phyloP scores from a whole-genome alignment of 768 basidiomycete genomes.

The Trametopsis cervina region DNA sequence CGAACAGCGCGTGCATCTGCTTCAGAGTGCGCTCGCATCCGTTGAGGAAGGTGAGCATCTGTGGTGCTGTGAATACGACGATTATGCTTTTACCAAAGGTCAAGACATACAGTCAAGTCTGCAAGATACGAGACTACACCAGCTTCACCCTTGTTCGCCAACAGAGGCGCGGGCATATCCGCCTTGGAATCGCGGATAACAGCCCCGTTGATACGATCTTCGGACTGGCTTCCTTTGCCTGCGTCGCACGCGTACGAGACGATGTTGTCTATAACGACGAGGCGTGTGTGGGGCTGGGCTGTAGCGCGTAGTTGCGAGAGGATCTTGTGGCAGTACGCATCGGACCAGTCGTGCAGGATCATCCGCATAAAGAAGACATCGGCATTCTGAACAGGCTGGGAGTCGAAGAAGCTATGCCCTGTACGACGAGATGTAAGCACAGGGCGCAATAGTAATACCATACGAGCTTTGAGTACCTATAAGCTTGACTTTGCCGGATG shows the following conservation, averaged over 20 bases:
- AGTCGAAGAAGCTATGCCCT: constrained; percentile 23
- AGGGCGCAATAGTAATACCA: neutral
- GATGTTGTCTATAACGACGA: constrained; percentile 21
- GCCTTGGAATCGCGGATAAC: neutral
- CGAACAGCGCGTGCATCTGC: neutral
- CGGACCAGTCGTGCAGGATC: constrained; percentile 30
- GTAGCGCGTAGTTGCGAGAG: constrained; percentile 20
- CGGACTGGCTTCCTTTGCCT: constrained; percentile 4
- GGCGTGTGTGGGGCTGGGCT: constrained; percentile 18
- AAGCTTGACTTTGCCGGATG: constrained; percentile 1
- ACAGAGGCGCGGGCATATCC: constrained; percentile 10
- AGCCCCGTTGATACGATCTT: constrained; percentile 1
- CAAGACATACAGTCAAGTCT: constrained; percentile 2
- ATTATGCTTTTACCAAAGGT: neutral
- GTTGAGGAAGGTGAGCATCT: constrained; percentile 7
- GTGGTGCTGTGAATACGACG: neutral
- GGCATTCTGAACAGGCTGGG: constrained; percentile 17
- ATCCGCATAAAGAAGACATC: constrained; percentile 21
- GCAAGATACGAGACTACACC: neutral
- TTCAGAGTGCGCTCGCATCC: constrained; percentile 5
- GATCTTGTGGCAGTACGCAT: constrained; percentile 23
- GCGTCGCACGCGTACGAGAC: constrained; percentile 19
- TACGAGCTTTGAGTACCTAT: neutral
- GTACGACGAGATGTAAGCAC: neutral
- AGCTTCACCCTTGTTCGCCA: constrained; percentile 6